These are phyloP conservation scores for Xylaria venustula DNA, from an alignment of 495 filamentous ascomycete genomes.

Conservation along the genomic window DNA sequence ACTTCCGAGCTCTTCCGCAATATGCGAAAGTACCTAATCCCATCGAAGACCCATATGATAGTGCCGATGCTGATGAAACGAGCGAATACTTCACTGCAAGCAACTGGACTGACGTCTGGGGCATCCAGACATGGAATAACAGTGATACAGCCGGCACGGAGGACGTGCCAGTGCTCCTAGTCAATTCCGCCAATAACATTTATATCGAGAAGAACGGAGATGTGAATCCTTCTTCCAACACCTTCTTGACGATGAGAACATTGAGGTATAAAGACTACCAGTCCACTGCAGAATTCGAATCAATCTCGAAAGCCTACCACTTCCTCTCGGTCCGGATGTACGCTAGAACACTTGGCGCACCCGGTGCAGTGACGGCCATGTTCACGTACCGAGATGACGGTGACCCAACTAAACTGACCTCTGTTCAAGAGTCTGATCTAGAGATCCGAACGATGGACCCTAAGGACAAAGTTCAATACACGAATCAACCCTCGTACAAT, in stretches of 20 bases:
- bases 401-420: conserved; percentile 26
- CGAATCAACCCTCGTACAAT: conserved; percentile 65
- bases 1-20: conserved; percentile 58
- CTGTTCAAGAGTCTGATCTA: conserved; percentile 71
- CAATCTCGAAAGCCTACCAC: conserved; percentile 49
- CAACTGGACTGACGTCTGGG: conserved; percentile 54
- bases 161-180: conserved; percentile 49
- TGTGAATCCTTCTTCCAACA: conserved; percentile 34
- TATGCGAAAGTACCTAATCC: conserved; percentile 36
- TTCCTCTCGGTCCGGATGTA: conserved; percentile 64
- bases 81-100: conserved; percentile 40
- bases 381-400: conserved; percentile 58
- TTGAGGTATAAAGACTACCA: conserved; percentile 55
- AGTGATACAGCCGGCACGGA: conserved; percentile 27
- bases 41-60: conserved; percentile 29
- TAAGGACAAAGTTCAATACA: conserved; percentile 59
- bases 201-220: conserved; percentile 54
- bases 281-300: conserved; percentile 65
- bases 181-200: conserved; percentile 65
- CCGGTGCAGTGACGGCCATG: conserved; percentile 66
- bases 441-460: conserved; percentile 69
- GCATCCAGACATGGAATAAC: conserved; percentile 59
- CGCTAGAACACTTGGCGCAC: conserved; percentile 49
- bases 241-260: conserved; percentile 63
- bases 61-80: conserved; percentile 30